Conservation (phyloP, 2,329 filamentous ascomycete species). For the Emergomyces orientalis region DNA sequence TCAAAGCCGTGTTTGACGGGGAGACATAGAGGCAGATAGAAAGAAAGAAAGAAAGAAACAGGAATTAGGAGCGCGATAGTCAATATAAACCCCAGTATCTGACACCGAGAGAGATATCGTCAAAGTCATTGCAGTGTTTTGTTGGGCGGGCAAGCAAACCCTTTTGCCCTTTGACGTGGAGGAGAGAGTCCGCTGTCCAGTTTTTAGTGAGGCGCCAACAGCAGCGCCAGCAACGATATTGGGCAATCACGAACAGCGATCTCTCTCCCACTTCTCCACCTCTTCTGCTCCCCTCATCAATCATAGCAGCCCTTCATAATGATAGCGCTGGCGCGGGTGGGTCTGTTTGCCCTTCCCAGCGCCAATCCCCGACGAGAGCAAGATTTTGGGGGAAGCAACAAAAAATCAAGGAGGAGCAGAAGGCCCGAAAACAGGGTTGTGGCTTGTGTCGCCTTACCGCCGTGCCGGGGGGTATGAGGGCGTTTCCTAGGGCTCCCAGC, state of each 20-base stretch:
- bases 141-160: background rate
- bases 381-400: background rate
- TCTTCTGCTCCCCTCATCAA: background rate
- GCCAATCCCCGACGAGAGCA: background rate
- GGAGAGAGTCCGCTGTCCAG: background rate
- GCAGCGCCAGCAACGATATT: background rate
- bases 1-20: background rate
- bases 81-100: background rate
- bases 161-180: background rate
- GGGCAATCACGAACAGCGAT: conserved; percentile 4
- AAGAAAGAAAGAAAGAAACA: background rate
- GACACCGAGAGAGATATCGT: background rate
- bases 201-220: background rate
- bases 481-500: background rate
- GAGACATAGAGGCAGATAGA: background rate
- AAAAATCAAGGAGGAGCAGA: background rate
- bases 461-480: background rate
- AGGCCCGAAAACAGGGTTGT: background rate
- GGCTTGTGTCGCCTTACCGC: conserved; percentile 1
- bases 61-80: background rate
- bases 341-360: background rate
- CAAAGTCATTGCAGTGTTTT: background rate
- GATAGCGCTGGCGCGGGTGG: background rate
- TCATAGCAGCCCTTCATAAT: too few species aligned
- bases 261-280: background rate